Evolutionary conservation across 208 protist species (phyloP), one percentile per base, ranked within the genome.

Genomic region (Tritrichomonas musculus): DNA sequence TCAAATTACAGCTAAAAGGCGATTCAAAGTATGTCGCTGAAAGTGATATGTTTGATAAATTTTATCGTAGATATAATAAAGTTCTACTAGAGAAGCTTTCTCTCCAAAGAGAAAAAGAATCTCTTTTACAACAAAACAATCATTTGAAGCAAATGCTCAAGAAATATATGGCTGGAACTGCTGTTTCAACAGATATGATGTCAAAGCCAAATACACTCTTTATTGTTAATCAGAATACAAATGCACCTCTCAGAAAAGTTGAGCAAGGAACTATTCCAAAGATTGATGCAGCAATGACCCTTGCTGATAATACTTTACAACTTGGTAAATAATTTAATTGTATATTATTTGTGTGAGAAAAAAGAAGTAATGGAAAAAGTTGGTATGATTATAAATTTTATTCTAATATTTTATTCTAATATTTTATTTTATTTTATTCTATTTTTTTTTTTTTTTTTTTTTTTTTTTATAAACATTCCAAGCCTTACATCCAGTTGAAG

Each of bases 11-110:
- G 27, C 20, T 88, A 20, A 88, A 88, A 57, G 77, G 77, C 27
- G 77, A 88, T 50, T 88, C 77, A 17, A 88, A 88, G n/a, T 88
- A 88, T 49, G 77, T 88, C 27, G 77, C 77, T 11, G 77, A 88
- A 50, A 41, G 27, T 13, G 77, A 88, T 47, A 53, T 88, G 77
- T 88, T 88, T 47, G 77, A 88, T 49, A 88, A 88, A 20, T 88
- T 88, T n/a, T 88, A 88, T 49, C 41, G 77, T 0, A 13, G 77
- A 13, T 88, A 41, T n/a, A 88, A 88, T 49, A 88, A 88, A 36
- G 47, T 88, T 39, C 27, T 88, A 1, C 30, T 88, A 0, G 77
- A 88, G 41, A 88, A 88, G 47, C 25, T 88, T 25, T 44, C 77
- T 0, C 27, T 88, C 0, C 77, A 88, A 50, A 0, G 77, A 39